A percentile compares a stretch with the other conserved stretches of the same genome.
phyloP scores from a whole-genome alignment of 2,329 filamentous ascomycete species.

The Gnomoniopsis sp. region DNA sequence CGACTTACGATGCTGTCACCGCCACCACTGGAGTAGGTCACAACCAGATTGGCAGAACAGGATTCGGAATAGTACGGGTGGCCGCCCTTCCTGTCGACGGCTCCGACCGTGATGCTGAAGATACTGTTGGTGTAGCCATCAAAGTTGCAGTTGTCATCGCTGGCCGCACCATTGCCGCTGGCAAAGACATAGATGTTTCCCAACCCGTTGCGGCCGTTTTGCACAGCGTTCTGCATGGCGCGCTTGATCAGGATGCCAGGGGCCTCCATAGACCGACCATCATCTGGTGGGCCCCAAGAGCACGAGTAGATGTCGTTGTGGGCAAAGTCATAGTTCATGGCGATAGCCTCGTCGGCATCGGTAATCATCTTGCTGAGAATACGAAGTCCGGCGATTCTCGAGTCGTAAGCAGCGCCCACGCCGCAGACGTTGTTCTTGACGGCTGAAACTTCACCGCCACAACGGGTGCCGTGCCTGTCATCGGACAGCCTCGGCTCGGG shows the following conservation, averaged over 20 bases:
- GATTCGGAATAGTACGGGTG: constrained; percentile 96
- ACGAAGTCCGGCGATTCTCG: constrained; percentile 84
- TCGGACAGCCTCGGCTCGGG: constrained; percentile 80
- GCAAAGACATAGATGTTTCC: constrained; percentile 97
- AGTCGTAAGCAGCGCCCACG: constrained; percentile 91
- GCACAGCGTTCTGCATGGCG: constrained; percentile 89
- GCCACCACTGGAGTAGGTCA: constrained; percentile 92
- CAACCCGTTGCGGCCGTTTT: constrained; percentile 77
- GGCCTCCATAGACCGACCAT: constrained; percentile 89
- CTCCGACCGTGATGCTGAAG: constrained; percentile 95
- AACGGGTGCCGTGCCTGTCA: constrained; percentile 88
- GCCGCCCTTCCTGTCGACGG: constrained; percentile 79
- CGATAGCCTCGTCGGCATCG: constrained; percentile 86
- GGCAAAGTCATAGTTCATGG: constrained; percentile 89
- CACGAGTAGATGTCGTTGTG: constrained; percentile 97
- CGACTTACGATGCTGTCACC: constrained; percentile 71
- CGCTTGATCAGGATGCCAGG: constrained; percentile 83
- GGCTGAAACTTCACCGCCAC: constrained; percentile 89
- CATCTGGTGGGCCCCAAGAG: constrained; percentile 96
- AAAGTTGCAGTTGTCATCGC: constrained; percentile 97
- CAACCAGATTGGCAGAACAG: constrained; percentile 91
- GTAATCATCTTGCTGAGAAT: constrained; percentile 89
- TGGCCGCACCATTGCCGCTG: constrained; percentile 84
- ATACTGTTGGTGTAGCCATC: constrained; percentile 99
- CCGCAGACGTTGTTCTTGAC: constrained; percentile 92